Base-by-base conservation (phyloP, 805 yeast genomes). In the Hanseniaspora osmophila region DNA sequence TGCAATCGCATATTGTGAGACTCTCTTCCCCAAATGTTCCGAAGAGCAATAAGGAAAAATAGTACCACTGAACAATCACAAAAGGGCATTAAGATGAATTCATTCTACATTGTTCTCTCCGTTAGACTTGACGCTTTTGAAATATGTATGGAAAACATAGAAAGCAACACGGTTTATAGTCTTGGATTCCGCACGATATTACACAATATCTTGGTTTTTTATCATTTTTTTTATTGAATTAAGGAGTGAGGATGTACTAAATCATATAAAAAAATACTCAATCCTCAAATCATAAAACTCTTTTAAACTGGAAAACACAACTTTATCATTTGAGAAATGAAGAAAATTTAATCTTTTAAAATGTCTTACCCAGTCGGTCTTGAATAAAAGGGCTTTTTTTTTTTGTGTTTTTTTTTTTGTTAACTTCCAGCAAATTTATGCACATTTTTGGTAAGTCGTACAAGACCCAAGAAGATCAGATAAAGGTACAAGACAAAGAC, bases 81-180 rank as follows among this genome's bases (percentile, higher is more conserved):
- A 73, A 71, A 71, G 80, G 72, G 83, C 83, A 62, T 65, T 78
- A 70, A 78, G 84, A 78, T 73, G 80, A 70, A 66, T 78, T 69
- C 43, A 46, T 46, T 46, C 46, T 46, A 56, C 59, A 52, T 68
- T 64, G 49, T 54, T 77, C 82, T 77, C 78, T 69, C 83, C 82
- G 69, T 68, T 61, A 73, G 75, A 76, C 82, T 71, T 71, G 84
- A 77, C 83, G 77, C 82, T 70, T 73, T 59, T 60, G 57, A 61
- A 61, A 60, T 56, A 66, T 64, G 64, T 62, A 56, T 61, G 50
- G 49, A 54, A 50, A 44, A 48, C 54, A 57, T 59, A 55, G 53
- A 56, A 75, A 74, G 81, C 83, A 78, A 78, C 84, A 78, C 84
- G 84, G 79, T 64, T 63, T 70, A 70, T 57, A 73, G 78, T 75